Evolutionary conservation across 2,329 filamentous ascomycete genomes (phyloP), one percentile per base, ranked within the genome.

Genomic region (Aaosphaeria arxii): DNA sequence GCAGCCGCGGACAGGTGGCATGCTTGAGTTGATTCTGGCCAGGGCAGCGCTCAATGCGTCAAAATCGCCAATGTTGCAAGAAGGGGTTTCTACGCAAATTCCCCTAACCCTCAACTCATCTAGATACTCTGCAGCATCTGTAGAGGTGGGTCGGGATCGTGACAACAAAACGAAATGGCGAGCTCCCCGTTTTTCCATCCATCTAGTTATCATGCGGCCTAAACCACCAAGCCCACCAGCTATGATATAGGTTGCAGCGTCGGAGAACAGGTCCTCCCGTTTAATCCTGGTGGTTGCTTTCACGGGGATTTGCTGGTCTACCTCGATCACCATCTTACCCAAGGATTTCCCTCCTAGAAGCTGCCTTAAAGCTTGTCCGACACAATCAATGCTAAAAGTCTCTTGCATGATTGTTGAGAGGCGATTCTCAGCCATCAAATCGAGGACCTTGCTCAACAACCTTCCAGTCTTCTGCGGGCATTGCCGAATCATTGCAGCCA

Each of bases 151-250:
- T 11, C 41, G 24, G 24, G 30, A 43, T 40, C 51, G 30, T 4
- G 55, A 55, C 1, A 57, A 39, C 9, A 61, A 39, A 11, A 54
- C 44, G 28, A 61, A 13, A 36, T 52, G 50, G 13, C 47, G 45
- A 7, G 57, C 58, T 2, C 58, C 57, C 36, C 48, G 44, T 24
- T 39, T 30, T 6, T 48, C 47, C 43, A 61, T 46, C 53, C 48
- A 53, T 11, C 38, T 43, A 6, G 52, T 42, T n/a, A 59, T 47
- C 17, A 40, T 43, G 1, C 54, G 50, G 17, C 58, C 58, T 7
- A 60, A 13, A 5, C 52, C 57, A 4, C 58, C 57, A 1, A 51
- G 38, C 11, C 55, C 57, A 24, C 57, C 57, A n/a, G 49, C 44
- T n/a, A 61, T 33, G 2, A 61, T 5, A 39, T 60, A 61, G 4